phyloP scores from a whole-genome alignment of 345 rosid genomes.

The Pistacia atlantica region DNA sequence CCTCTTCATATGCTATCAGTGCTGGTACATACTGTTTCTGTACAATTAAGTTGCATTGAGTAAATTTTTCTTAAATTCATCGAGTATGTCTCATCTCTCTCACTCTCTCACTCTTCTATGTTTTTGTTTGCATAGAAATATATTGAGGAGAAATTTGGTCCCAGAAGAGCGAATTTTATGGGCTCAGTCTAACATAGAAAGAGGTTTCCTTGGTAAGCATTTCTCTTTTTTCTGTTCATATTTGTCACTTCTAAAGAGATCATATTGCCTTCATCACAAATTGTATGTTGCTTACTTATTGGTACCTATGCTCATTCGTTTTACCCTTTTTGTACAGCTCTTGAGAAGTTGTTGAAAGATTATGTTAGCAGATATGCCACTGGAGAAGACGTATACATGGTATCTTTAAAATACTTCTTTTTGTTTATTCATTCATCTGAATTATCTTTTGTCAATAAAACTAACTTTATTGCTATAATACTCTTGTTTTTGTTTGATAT shows the following conservation, averaged over 20 bases:
- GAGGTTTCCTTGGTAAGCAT: constrained; percentile 48
- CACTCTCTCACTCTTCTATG: too few relatives aligned
- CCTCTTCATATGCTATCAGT: constrained; percentile 50
- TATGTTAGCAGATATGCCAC: constrained; percentile 46
- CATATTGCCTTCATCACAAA: neutral
- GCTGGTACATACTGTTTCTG: constrained; percentile 35
- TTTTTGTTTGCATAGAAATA: constrained; percentile 31
- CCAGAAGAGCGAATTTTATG: constrained; percentile 29
- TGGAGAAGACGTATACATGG: constrained; percentile 54
- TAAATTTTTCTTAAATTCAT: neutral
- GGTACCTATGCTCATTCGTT: neutral
- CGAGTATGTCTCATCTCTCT: neutral
- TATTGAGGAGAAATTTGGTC: constrained; percentile 42
- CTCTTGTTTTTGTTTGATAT: neutral
- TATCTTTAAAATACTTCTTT: constrained; percentile 12
- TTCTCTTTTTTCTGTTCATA: neutral
- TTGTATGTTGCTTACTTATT: neutral
- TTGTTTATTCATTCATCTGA: neutral
- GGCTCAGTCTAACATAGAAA: constrained; percentile 38
- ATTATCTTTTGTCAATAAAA: neutral
- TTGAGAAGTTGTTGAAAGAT: constrained; percentile 50
- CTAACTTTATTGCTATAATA: neutral
- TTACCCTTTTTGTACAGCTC: constrained; percentile 36
- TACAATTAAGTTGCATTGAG: neutral
- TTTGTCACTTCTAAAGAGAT: neutral